Conservation (phyloP, 1,284 basidiomycete species). For the Neolentinus lepideus region DNA sequence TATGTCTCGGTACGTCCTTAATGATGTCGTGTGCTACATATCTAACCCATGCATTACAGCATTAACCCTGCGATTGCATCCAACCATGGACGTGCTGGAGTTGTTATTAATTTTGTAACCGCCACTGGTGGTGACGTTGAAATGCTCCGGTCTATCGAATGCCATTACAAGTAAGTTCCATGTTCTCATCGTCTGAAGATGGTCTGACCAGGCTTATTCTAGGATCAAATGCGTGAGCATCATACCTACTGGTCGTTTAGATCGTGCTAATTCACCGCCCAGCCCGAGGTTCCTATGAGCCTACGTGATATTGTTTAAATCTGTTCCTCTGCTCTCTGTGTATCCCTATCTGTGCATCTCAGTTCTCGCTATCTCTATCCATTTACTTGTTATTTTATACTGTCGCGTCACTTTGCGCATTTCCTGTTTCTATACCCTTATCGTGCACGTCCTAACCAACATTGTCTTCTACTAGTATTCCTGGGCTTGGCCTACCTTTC, state of each 20-base stretch:
- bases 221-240: conserved; percentile 84
- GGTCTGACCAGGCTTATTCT: conserved; percentile 10
- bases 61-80: conserved; percentile 78
- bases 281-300: conserved; percentile 85
- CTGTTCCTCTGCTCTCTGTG: conserved; percentile 44
- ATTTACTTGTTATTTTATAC: conserved; percentile 34
- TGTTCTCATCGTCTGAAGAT: conserved; percentile 9
- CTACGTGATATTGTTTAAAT: conserved; percentile 79
- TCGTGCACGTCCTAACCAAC: conserved; percentile 41
- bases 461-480: conserved; percentile 63
- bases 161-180: conserved; percentile 77
- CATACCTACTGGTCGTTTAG: neutral
- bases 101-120: conserved; percentile 93
- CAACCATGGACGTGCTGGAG: conserved; percentile 76
- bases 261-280: conserved; percentile 12
- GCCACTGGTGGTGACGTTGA: conserved; percentile 96
- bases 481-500: conserved; percentile 36
- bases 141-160: conserved; percentile 96
- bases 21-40: neutral
- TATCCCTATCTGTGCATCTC: conserved; percentile 56
- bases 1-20: conserved; percentile 67
- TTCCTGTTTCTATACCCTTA: conserved; percentile 61
- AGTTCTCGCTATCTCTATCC: conserved; percentile 25
- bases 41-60: conserved; percentile 27
- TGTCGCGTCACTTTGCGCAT: conserved; percentile 26